Evolutionary conservation across 2,329 filamentous ascomycete genomes (phyloP).

Genomic region (Penicillium sp.): DNA sequence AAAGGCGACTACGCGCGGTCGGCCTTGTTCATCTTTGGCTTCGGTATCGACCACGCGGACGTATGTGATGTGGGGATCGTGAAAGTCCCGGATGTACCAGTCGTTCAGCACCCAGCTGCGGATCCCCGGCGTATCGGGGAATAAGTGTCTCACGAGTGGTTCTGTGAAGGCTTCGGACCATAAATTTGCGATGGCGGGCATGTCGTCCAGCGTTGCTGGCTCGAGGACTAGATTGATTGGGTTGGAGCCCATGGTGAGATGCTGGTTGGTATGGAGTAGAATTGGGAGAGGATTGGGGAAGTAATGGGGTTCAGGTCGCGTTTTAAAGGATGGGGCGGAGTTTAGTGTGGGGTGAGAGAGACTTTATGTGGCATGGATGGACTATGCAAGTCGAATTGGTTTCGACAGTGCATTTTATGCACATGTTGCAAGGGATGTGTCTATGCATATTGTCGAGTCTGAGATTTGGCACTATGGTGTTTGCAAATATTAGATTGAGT

Average conservation of each 20-base stretch:
- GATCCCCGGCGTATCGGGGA: constrained; percentile 20
- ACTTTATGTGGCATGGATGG: no score
- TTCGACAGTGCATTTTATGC: no score
- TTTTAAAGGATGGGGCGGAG: no score
- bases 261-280: no score
- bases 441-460: no score
- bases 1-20: constrained; percentile 21
- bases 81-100: constrained; percentile 10
- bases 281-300: no score
- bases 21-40: constrained; percentile 5
- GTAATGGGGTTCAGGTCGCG: no score
- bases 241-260: not conserved
- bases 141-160: constrained; percentile 13
- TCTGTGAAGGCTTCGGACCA: constrained; percentile 20
- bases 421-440: no score
- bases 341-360: no score
- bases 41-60: constrained; percentile 22
- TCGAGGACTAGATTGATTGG: constrained; percentile 1
- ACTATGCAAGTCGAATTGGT: no score
- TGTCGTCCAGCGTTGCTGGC: constrained; percentile 15
- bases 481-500: no score
- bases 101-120: not conserved
- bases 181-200: constrained; percentile 14
- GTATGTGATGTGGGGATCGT: constrained; percentile 20
- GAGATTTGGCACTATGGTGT: no score